Percentiles rank a stretch among this genome's conserved stretches.
phyloP scores from a whole-genome alignment of 441 rosid genomes.

The California macrophylla region DNA sequence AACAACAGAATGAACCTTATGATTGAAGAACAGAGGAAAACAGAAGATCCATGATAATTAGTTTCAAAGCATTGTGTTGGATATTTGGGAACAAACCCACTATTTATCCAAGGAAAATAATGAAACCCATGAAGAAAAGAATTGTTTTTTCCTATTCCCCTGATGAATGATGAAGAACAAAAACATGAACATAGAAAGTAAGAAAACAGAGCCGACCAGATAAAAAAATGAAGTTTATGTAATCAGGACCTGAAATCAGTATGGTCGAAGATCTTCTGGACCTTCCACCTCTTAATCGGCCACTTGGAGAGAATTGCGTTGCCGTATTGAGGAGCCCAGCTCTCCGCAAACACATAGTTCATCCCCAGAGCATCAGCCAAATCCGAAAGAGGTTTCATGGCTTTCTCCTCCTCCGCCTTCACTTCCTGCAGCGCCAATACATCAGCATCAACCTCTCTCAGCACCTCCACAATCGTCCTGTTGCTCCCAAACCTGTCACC shows the following conservation, averaged over 20 bases:
- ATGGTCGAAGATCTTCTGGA: constrained; percentile 63
- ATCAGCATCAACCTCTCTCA: constrained; percentile 70
- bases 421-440: constrained; percentile 79
- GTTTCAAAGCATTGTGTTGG: too few species aligned
- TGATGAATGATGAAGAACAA: too few species aligned
- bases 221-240: not conserved
- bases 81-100: not conserved
- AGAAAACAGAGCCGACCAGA: not conserved
- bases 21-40: too few species aligned
- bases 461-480: constrained; percentile 67
- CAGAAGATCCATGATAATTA: too few species aligned
- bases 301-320: constrained; percentile 67
- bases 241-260: constrained; percentile 69
- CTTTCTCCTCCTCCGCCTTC: constrained; percentile 77
- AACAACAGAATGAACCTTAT: too few species aligned
- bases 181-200: too few species aligned
- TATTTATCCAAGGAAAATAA: not conserved
- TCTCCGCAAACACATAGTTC: constrained; percentile 76
- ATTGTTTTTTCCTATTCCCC: not conserved
- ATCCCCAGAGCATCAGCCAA: constrained; percentile 68
- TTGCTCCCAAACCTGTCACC: constrained; percentile 40
- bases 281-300: constrained; percentile 69
- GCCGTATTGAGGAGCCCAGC: constrained; percentile 80
- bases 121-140: not conserved
- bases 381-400: constrained; percentile 77